phyloP scores from a whole-genome alignment of 2,329 filamentous ascomycete genomes.

The Cercospora nicotianae region DNA sequence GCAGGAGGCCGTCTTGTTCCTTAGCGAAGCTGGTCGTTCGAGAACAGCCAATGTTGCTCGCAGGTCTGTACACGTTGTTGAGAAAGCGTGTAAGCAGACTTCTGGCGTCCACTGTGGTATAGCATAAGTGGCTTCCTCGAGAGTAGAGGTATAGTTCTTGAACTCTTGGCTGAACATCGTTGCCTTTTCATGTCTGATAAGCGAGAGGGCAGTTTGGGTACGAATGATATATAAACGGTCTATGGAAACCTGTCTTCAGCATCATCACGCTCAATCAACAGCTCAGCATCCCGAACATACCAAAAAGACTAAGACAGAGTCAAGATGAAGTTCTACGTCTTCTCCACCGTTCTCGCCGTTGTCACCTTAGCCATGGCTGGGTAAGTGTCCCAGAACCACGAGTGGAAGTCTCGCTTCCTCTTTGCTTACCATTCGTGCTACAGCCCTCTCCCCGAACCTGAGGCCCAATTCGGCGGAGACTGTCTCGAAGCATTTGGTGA shows the following conservation, averaged over 20 bases:
- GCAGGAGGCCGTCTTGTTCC: not conserved
- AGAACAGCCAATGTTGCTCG: not conserved
- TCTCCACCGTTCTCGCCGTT: not conserved
- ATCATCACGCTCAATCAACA: not conserved
- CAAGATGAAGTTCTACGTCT: not conserved
- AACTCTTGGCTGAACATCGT: not conserved
- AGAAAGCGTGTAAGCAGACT: not conserved
- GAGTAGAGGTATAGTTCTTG: not conserved
- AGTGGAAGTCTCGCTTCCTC: not conserved
- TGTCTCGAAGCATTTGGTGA: not conserved
- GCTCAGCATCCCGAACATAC: not conserved
- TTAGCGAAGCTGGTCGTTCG: not conserved
- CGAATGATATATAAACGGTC: not conserved
- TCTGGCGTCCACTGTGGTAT: not conserved
- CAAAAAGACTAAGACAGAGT: not conserved
- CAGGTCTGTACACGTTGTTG: not conserved
- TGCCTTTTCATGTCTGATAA: not conserved
- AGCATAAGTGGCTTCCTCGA: not conserved
- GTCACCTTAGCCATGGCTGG: not conserved
- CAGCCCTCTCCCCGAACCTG: not conserved
- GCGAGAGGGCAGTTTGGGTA: not conserved
- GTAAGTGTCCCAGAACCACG: not conserved
- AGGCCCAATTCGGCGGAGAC: not conserved
- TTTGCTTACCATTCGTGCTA: not conserved
- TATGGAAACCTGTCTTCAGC: not conserved